A percentile compares a stretch with the other conserved stretches of the same genome.
phyloP scores from a whole-genome alignment of 768 basidiomycete genomes.

The Suillus sp. region DNA sequence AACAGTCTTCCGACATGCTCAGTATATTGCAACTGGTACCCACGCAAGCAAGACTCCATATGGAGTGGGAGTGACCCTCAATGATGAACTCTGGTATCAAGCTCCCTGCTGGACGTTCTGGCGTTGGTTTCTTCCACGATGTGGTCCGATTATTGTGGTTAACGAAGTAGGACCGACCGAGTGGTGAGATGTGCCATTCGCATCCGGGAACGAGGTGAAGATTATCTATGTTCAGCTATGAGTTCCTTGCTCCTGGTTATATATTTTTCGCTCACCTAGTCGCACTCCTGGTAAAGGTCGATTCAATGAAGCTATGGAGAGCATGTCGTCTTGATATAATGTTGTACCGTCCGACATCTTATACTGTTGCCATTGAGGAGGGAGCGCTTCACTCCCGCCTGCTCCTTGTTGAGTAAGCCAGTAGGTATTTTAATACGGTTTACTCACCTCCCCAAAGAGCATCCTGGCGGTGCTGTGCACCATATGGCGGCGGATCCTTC shows the following conservation, averaged over 20 bases:
- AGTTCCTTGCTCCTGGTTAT: not conserved
- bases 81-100: not conserved
- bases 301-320: accelerated
- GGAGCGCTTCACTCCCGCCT: not conserved
- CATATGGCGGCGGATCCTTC: not conserved
- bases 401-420: not conserved
- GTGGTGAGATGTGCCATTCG: not conserved
- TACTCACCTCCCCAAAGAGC: not conserved
- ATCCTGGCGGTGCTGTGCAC: not conserved
- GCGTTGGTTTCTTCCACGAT: not conserved
- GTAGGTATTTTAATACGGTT: not conserved
- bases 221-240: not conserved
- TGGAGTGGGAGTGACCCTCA: not conserved
- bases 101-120: not conserved
- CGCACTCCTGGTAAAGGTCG: conserved; percentile 5
- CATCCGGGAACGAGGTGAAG: not conserved
- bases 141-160: not conserved
- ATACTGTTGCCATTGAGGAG: not conserved
- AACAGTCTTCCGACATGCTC: not conserved
- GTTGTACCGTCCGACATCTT: not conserved
- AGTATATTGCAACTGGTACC: not conserved
- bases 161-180: not conserved
- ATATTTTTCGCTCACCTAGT: not conserved
- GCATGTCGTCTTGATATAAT: not conserved
- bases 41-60: not conserved